Evolutionary conservation across 2,329 filamentous ascomycete genomes (phyloP), one percentile per base, ranked within the genome.

Genomic region (Scleromitrula shiraiana): DNA sequence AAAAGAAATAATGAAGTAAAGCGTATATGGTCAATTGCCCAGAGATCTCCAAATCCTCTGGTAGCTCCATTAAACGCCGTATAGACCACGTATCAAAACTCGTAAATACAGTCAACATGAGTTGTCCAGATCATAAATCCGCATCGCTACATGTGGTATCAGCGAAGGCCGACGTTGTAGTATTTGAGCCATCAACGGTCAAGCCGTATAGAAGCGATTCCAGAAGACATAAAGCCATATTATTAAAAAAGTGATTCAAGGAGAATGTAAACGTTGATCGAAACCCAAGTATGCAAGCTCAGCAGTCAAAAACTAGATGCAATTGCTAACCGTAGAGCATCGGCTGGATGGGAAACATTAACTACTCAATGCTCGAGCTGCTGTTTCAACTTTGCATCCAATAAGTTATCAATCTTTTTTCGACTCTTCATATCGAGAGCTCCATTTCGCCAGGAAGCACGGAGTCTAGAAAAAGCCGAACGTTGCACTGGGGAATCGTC

Each of bases 391-490:
- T 70, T 66, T 22, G 65, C 62, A 58, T 75, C 73, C 50, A 81
- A 64, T 50, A 76, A 64, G 50, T 72, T 70, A 46, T 70, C 65
- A 49, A 81, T 70, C 59, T 71, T 74, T 66, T 77, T 76, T 59
- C 76, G 71, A 60, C 74, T 81, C 63, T 72, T 73, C 60, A 74
- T 60, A 56, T 77, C 75, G 47, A 76, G 66, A 14, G 70, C 69
- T 42, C 72, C 72, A 64, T 78, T 74, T 53, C 70, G 67, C 71
- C 74, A 78, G 30, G 73, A 70, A 53, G 70, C 66, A 50, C 71
- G 69, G 41, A 80, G 64, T 53, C 73, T 70, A 50, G 69, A 67
- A 58, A 80, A 76, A 17, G 71, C 72, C 39, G 69, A 65, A 46
- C 67, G 62, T 27, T 69, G 65, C 42, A 62, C 55, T 46, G 64